A percentile compares a stretch with the other conserved stretches of the same genome.
Conservation (phyloP, 306 rosid species). For the Cucurbita maxima region DNA sequence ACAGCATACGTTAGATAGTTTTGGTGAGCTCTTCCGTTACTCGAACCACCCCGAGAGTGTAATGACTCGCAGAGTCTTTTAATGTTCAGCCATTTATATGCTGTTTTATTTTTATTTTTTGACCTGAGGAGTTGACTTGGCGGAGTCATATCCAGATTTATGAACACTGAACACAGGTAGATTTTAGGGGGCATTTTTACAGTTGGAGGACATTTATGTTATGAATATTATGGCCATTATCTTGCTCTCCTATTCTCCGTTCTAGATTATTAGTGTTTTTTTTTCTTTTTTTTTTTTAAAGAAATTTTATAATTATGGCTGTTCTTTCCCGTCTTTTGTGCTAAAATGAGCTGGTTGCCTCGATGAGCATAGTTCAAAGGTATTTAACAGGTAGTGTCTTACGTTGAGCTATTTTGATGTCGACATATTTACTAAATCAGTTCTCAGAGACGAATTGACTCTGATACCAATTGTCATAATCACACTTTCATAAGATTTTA, state of each 20-base stretch:
- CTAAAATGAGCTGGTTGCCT: too few species aligned
- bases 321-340: too few species aligned
- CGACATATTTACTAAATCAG: too few species aligned
- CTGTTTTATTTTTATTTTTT: background rate
- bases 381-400: too few species aligned
- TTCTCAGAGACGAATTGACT: too few species aligned
- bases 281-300: background rate
- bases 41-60: background rate
- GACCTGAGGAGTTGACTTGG: background rate
- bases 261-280: background rate
- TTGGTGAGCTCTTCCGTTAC: background rate
- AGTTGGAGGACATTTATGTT: background rate
- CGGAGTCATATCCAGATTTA: background rate
- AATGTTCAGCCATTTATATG: background rate
- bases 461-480: too few species aligned
- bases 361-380: too few species aligned
- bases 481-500: too few species aligned
- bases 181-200: background rate
- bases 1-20: constrained; percentile 3
- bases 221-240: background rate
- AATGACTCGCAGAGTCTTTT: background rate
- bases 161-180: background rate
- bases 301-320: too few species aligned
- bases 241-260: background rate
- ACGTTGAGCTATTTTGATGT: too few species aligned